Evolutionary conservation across 73 alveolate species (phyloP), one percentile per base, ranked within the genome.

Genomic region (Paramecium primaurelia): DNA sequence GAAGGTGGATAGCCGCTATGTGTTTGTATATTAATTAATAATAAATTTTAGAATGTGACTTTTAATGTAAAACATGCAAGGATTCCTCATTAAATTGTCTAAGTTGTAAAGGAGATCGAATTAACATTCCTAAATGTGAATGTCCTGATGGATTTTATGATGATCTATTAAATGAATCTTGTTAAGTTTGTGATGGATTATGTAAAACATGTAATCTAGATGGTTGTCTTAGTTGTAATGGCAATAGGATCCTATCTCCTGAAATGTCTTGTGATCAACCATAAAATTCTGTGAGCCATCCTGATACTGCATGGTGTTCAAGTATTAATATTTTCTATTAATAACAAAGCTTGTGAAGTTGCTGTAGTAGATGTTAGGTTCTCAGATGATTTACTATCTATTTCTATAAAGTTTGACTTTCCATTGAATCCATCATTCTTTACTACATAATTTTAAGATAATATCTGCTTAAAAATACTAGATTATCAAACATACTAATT

Each of bases 91-190:
- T 16, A 60, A 71, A 71, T 71, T 71, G 86, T 30, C 3, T 71
- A 34, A 34, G 47, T 71, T 71, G 86, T 32, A 71, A 71, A 37
- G 86, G 86, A 10, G 59, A 71, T 71, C 36, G 86, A 4, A 71
- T 30, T 18, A 71, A 71, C 6, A 12, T 4, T 11, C 86, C 86
- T 71, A 5, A 2, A 0, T 71, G 86, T 71, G 59, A 6, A 18
- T 71, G 86, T 34, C 59, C 47, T 3, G 32, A 26, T 18, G 86
- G 59, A 28, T 71, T 28, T 30, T 71, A 71, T 16, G 86, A 71
- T 32, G 86, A 71, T 71, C 32, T 8, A 4, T 8, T 71, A 34
- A 26, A 16, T 30, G 49, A 30, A 30, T 2, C n/a, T 9, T 71
- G 86, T 34, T 32, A 30, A 20, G 30, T 30, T 28, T 71, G 86